Evolutionary conservation across 345 rosid species (phyloP).

Genomic region (Hibiscus syriacus): DNA sequence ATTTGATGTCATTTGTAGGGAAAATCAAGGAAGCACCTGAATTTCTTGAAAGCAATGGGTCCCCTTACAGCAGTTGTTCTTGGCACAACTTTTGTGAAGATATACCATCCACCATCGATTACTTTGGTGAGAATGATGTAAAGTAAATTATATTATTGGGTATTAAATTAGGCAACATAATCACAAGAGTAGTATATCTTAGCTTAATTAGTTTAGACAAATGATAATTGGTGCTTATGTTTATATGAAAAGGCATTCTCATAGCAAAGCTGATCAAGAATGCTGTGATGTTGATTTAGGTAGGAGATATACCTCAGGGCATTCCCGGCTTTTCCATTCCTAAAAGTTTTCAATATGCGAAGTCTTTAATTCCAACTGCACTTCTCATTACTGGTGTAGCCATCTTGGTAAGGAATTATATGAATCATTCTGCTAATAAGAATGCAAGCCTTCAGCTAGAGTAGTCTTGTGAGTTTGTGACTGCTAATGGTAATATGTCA

Average conservation of each 20-base stretch:
- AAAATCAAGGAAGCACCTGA: constrained; percentile 73
- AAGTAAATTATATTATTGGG: background rate
- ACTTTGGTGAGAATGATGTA: constrained; percentile 57
- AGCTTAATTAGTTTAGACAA: background rate
- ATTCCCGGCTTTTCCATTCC: constrained; percentile 90
- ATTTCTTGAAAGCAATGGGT: constrained; percentile 81
- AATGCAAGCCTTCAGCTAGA: background rate
- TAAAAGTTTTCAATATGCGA: constrained; percentile 51
- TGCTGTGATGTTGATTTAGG: constrained; percentile 42
- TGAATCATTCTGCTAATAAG: constrained; percentile 8
- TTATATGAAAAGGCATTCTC: background rate
- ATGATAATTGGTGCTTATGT: background rate
- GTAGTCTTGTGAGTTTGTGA: constrained; percentile 6
- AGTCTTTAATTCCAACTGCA: constrained; percentile 83
- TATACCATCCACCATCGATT: constrained; percentile 71
- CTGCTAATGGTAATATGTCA: background rate
- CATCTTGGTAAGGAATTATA: constrained; percentile 67
- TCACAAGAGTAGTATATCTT: background rate
- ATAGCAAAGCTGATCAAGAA: constrained; percentile 11
- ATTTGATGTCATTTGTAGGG: constrained; percentile 47
- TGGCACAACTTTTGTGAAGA: constrained; percentile 80
- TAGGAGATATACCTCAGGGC: constrained; percentile 96
- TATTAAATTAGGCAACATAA: background rate
- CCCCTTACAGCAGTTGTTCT: constrained; percentile 86
- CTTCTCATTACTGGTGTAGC: constrained; percentile 96